A percentile compares a stretch with the other conserved stretches of the same genome.
Conservation (phyloP, 1,284 basidiomycete genomes). For the Tetrapyrgos nigripes region DNA sequence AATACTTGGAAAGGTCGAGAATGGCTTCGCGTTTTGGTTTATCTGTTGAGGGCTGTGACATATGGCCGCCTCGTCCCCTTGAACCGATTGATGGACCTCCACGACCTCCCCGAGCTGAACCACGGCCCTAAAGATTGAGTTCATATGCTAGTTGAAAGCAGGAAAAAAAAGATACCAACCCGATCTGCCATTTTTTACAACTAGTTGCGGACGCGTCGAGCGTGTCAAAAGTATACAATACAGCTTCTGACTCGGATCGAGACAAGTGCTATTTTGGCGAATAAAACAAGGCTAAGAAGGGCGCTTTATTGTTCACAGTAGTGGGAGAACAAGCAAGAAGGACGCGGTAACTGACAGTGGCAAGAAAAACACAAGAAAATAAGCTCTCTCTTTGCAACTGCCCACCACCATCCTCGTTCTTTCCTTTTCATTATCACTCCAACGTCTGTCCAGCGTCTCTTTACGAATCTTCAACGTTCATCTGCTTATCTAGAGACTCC, state of each 20-base stretch:
- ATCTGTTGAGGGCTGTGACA: constrained; percentile 64
- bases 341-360: neutral
- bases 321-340: constrained; percentile 9
- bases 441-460: constrained; percentile 18
- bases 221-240: neutral
- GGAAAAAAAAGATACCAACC: constrained; percentile 42
- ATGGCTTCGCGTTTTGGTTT: constrained; percentile 96
- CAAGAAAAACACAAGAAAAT: constrained; percentile 7
- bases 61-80: constrained; percentile 52
- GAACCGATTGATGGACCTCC: constrained; percentile 31
- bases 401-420: constrained; percentile 16
- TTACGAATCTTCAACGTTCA: constrained; percentile 14
- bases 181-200: constrained; percentile 58
- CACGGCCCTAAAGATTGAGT: constrained; percentile 56
- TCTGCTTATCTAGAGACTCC: constrained; percentile 18
- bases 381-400: constrained; percentile 12
- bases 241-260: neutral
- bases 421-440: constrained; percentile 6
- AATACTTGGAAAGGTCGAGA: constrained; percentile 94
- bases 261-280: neutral
- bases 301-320: constrained; percentile 7
- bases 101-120: constrained; percentile 52
- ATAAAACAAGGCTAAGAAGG: neutral
- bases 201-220: neutral
- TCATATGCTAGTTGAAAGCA: constrained; percentile 34